Percentiles rank a stretch among this genome's conserved stretches.
Conservation (phyloP, 148 eudicot genomes). For the Mesembryanthemum crystallinum region DNA sequence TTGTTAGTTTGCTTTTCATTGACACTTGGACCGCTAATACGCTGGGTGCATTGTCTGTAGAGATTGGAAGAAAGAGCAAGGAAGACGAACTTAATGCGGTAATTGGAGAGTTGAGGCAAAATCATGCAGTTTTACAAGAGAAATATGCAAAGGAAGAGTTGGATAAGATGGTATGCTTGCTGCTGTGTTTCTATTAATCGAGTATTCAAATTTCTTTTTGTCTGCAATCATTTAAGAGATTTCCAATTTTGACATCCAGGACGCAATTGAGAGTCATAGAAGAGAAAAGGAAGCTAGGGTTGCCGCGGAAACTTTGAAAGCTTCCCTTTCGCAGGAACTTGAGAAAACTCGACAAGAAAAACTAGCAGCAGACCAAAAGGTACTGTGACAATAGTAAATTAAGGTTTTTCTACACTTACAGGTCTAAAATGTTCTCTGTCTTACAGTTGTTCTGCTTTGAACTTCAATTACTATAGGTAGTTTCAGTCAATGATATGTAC, state of each 20-base stretch:
- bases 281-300: conserved; percentile 58
- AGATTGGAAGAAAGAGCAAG: conserved; percentile 41
- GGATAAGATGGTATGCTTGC: conserved; percentile 49
- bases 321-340: conserved; percentile 48
- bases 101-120: conserved; percentile 37
- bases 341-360: conserved; percentile 53
- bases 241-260: conserved; percentile 34
- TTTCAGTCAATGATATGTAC: conserved; percentile 54
- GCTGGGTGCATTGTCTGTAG: conserved; percentile 25
- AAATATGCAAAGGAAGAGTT: conserved; percentile 47
- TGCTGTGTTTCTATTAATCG: neutral
- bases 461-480: conserved; percentile 38
- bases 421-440: neutral
- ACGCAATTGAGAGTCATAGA: conserved; percentile 39
- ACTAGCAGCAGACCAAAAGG: conserved; percentile 45
- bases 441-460: neutral
- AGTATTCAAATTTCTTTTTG: neutral
- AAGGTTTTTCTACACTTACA: neutral
- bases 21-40: neutral
- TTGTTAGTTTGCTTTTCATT: neutral
- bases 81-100: conserved; percentile 49
- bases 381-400: conserved; percentile 21
- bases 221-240: neutral
- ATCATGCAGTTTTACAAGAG: conserved; percentile 38
- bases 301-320: conserved; percentile 46